These are phyloP conservation scores for Rhytidhysteron rufulum DNA, from an alignment of 2,329 filamentous ascomycete species.

Conservation along the genomic window DNA sequence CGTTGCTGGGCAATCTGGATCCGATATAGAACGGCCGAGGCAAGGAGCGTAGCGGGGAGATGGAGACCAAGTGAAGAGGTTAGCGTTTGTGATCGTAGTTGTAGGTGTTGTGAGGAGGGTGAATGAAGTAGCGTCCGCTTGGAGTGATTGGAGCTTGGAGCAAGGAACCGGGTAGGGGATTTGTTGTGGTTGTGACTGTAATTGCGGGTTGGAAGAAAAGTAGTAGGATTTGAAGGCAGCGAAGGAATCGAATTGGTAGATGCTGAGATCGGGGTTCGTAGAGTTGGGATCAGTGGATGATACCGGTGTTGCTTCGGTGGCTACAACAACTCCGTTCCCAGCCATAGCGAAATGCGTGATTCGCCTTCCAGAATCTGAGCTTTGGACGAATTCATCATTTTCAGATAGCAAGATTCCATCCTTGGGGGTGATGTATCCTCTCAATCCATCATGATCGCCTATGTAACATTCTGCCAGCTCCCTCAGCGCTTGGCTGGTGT, in stretches of 20 bases:
- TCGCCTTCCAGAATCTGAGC: not conserved
- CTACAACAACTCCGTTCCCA: not conserved
- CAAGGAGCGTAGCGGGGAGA: constrained; percentile 22
- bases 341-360: constrained; percentile 1
- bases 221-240: not conserved
- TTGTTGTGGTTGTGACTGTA: not conserved
- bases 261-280: no score
- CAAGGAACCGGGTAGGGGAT: not conserved
- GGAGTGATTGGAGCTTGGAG: not conserved
- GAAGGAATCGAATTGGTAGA: not conserved
- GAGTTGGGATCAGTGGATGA: not conserved
- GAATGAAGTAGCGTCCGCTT: constrained; percentile 19
- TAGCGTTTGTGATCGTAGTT: constrained; percentile 4
- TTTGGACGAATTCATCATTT: not conserved
- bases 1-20: not conserved
- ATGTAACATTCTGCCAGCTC: not conserved
- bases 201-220: not conserved
- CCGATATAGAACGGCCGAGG: constrained; percentile 15
- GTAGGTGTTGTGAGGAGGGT: constrained; percentile 15
- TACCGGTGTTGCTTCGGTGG: not conserved
- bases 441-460: not conserved
- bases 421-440: not conserved
- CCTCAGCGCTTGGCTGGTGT: not conserved
- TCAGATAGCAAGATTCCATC: not conserved
- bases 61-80: constrained; percentile 13